Evolutionary conservation across 1,284 basidiomycete species (phyloP), one percentile per base, ranked within the genome.

Genomic region (Tremellales sp.): DNA sequence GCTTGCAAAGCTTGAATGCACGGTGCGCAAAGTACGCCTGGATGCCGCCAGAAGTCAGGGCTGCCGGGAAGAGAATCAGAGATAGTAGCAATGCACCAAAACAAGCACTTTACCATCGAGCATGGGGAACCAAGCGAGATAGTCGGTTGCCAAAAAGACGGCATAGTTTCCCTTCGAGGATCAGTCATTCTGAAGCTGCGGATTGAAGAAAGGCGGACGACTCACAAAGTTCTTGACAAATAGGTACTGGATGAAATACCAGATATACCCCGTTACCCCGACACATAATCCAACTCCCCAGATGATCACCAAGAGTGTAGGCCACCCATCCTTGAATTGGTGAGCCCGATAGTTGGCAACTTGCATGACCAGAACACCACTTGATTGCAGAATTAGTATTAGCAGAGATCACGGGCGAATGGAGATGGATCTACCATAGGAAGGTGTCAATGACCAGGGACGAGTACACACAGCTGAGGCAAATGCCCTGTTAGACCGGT

Each of bases 201-300:
- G 51, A 33, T 56, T 48, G 31, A 51, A 32, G 37, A 61, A 57
- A 7, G 51, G 42, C 1, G 27, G 3, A 43, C 45, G 57, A 24
- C 19, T 19, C 27, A 56, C 61, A 36, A 53, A 60, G 43, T 60
- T 48, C n/a, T 51, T 21, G 3, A 62, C 56, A 31, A 60, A 58
- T 28, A 57, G 53, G 41, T 54, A 54, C 18, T 49, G 47, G 41
- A 49, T 47, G 35, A 57, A 50, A 38, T 46, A 43, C 38, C 25
- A 49, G 24, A 50, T 43, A 25, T 57, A 57, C 5, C 38, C 47
- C 8, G 51, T 51, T 28, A 57, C 40, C 18, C 24, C 45, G 19
- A 45, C 25, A 32, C 51, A 54, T 41, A 57, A 38, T 7, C 42
- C 5, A 3, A 37, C 18, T n/a, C 49, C 52, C 18, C 31, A 34